Percentiles rank a stretch among this genome's conserved stretches.
Conservation (phyloP, 352 stramenopile species). For the Globisporangium acanthophoron region DNA sequence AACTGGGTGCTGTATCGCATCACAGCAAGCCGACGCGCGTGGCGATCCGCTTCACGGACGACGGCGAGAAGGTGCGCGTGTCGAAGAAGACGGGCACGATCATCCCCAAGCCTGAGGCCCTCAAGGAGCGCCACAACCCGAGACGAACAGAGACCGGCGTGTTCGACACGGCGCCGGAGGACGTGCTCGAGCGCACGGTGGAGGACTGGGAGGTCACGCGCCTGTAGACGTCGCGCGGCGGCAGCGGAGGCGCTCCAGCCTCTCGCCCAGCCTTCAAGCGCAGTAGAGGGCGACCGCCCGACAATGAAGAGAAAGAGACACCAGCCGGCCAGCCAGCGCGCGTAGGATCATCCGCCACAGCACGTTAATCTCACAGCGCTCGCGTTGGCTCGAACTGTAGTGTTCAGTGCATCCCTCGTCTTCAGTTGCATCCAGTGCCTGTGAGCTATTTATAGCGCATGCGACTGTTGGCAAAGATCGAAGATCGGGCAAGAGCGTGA, state of each 20-base stretch:
- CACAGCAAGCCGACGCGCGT: constrained; percentile 68
- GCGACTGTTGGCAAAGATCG: too few relatives aligned
- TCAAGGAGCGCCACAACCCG: constrained; percentile 84
- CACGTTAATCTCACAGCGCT: too few relatives aligned
- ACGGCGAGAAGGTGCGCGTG: constrained; percentile 93
- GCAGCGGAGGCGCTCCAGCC: not conserved
- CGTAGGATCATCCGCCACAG: too few relatives aligned
- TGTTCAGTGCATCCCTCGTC: too few relatives aligned
- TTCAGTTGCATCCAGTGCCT: too few relatives aligned
- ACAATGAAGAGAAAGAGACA: too few relatives aligned
- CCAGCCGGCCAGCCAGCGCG: too few relatives aligned
- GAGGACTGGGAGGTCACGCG: constrained; percentile 70
- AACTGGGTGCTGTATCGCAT: not conserved
- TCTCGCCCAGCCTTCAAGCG: too few relatives aligned
- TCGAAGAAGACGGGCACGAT: constrained; percentile 94
- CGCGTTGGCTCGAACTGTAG: too few relatives aligned
- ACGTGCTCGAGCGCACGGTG: constrained; percentile 77
- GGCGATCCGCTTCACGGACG: constrained; percentile 82
- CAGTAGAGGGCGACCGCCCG: too few relatives aligned
- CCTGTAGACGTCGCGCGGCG: constrained; percentile 28
- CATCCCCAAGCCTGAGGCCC: constrained; percentile 91
- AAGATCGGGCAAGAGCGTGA: not conserved
- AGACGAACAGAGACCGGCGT: constrained; percentile 79
- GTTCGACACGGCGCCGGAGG: constrained; percentile 74
- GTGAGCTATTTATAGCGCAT: not conserved